Base-by-base conservation (phyloP, 2,329 filamentous ascomycete genomes). In the Trichoderma aggressivum region DNA sequence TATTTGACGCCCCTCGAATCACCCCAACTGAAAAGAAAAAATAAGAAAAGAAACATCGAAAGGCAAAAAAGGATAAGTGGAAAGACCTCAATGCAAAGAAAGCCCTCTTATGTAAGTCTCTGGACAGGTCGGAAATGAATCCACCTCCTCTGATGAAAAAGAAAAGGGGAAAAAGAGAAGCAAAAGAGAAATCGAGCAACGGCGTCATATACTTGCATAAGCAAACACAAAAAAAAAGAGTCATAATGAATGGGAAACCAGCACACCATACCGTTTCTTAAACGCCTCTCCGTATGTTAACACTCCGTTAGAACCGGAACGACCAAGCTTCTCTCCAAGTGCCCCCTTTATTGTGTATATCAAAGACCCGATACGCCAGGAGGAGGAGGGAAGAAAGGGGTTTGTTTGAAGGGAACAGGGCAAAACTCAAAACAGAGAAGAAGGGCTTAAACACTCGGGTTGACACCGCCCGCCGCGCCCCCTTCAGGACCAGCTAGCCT, bases 401-500 rank as follows among this genome's bases (percentile, higher is more conserved):
- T 14, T 3, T 3, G 6, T 12, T 36, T 36, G 34, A 39, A n/a
- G 32, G 30, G 10, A 39, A 16, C 30, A 39, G 63, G 50, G n/a
- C n/a, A 32, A 56, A 32, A 65, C 47, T 14, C 21, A 56, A 21
- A 21, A 50, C 24, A 16, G 7, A 18, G 14, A 11, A 6, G 18
- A 39, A n/a, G n/a, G 36, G 36, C 36, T 53, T 63, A 68, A 21
- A n/a, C 64, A 12, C 47, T 69, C 10, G 77, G 74, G 39, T 75
- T 79, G 55, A 75, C 76, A 5, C 74, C 77, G 39, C 75, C 73
- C 53, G 76, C 74, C 47, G 73, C 71, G 59, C 74, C 77, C 30
- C 75, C 79, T 63, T 79, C 79, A 30, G 73, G 66, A 30, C 75
- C 75, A 32, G 77, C 79, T 16, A 90, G 81, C 73, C 86, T 83